Evolutionary conservation across 345 rosid genomes (phyloP), one percentile per base, ranked within the genome.

Genomic region (Balakata baccata): DNA sequence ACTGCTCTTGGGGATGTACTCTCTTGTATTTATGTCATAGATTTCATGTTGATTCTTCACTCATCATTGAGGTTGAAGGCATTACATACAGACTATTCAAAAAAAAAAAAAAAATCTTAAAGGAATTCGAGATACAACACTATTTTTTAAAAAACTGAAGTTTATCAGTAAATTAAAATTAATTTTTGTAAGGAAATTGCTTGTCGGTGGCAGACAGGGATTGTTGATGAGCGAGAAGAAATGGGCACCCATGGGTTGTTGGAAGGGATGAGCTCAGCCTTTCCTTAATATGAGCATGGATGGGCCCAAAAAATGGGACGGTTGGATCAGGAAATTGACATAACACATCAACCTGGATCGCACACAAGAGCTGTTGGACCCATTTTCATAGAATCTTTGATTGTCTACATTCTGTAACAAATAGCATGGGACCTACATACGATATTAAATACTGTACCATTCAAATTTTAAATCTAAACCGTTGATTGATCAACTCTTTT

Each of bases 291-390:
- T 0, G 45, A 25, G 14, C 25, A 58, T 3, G 17, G 25, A 16
- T 29, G 50, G 74, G 56, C 76, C 76, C 76, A 53, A 29, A 13
- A 73, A 56, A 73, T 73, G 43, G 23, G 50, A 64, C 62, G 76
- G 70, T 39, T 39, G 14, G 68, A 49, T 72, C 62, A 63, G 10
- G 5, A 22, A 63, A 64, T 64, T 51, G 76, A 73, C 69, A 51
- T 13, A 64, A 41, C 76, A 14, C 10, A 47, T n/a, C n/a, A n/a
- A n/a, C n/a, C n/a, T 53, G 50, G 25, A 64, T 50, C 47, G 59
- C 54, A 38, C 52, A 64, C 38, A 49, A n/a, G 70, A 64, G 11
- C 2, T 16, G 16, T 14, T 13, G 75, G 70, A 8, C 17, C 70
- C 23, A n/a, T 22, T 58, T 22, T 58, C 3, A 53, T 2, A 53